Percentiles rank a stretch among this genome's conserved stretches.
phyloP scores from a whole-genome alignment of 2,329 filamentous ascomycete genomes.

The Epichloe gansuensis region DNA sequence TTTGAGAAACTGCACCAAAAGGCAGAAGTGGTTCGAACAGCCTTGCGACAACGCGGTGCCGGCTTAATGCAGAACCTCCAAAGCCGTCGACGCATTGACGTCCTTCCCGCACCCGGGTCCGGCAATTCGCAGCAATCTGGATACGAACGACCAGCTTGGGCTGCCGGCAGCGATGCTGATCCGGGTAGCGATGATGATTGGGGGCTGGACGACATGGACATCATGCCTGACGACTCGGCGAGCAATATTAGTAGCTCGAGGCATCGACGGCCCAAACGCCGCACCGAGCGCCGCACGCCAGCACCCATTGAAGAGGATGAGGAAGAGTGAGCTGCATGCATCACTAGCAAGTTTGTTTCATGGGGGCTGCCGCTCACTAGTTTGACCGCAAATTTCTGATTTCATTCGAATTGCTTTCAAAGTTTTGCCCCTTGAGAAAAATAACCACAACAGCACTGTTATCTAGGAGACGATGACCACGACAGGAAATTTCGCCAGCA shows the following conservation, averaged over 20 bases:
- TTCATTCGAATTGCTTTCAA: not conserved
- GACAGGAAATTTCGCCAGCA: not conserved
- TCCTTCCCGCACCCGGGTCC: conserved; percentile 35
- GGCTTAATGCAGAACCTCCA: conserved; percentile 57
- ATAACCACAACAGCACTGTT: not conserved
- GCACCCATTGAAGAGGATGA: conserved; percentile 63
- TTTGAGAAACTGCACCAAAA: conserved; percentile 84
- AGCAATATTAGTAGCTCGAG: conserved; percentile 68
- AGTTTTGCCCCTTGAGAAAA: not conserved
- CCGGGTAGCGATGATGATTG: conserved; percentile 46
- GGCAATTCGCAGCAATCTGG: conserved; percentile 33
- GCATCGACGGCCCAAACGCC: conserved; percentile 53
- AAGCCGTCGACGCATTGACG: conserved; percentile 45
- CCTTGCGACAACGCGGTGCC: conserved; percentile 69
- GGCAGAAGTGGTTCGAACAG: conserved; percentile 68
- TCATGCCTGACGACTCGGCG: conserved; percentile 68
- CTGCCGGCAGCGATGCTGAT: conserved; percentile 31
- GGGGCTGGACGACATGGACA: conserved; percentile 44
- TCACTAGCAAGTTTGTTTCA: not conserved
- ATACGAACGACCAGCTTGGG: conserved; percentile 31
- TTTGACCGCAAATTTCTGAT: not conserved
- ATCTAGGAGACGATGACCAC: not conserved
- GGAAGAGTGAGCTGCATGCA: conserved; percentile 36
- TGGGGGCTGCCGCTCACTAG: too few relatives aligned
- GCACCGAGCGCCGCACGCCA: conserved; percentile 57